A percentile compares a stretch with the other conserved stretches of the same genome.
phyloP scores from a whole-genome alignment of 495 filamentous ascomycete genomes.

The Lophiotrema nucula region DNA sequence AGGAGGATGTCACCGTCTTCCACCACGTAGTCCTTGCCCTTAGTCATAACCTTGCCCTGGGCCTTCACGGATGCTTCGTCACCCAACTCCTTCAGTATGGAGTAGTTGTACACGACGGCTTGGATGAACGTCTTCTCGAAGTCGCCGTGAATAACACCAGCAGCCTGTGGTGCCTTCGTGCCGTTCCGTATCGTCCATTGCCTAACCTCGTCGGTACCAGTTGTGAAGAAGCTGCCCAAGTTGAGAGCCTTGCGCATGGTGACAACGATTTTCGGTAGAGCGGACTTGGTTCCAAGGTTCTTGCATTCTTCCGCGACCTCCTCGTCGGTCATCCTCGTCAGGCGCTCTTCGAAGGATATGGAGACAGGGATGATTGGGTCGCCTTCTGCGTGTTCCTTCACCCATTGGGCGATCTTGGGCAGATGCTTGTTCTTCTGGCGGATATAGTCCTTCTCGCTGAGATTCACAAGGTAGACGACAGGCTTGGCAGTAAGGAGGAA shows the following conservation, averaged over 20 bases:
- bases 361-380: slow-evolving; percentile 93
- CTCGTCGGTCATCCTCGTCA: slow-evolving; percentile 75
- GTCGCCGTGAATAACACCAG: slow-evolving; percentile 97
- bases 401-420: slow-evolving; percentile 85
- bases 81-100: slow-evolving; percentile 72
- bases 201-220: slow-evolving; percentile 91
- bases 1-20: slow-evolving; percentile 63
- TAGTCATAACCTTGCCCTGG: slow-evolving; percentile 94
- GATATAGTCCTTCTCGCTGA: slow-evolving; percentile 95
- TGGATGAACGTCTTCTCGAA: slow-evolving; percentile 99
- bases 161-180: slow-evolving; percentile 94
- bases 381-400: slow-evolving; percentile 82
- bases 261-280: slow-evolving; percentile 88
- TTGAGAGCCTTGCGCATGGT: slow-evolving; percentile 91
- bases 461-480: slow-evolving; percentile 94
- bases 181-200: slow-evolving; percentile 98
- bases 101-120: slow-evolving; percentile 86
- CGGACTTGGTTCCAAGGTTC: slow-evolving; percentile 79
- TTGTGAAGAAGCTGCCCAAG: slow-evolving; percentile 95
- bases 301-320: slow-evolving; percentile 87
- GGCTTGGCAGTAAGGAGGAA: slow-evolving; percentile 96
- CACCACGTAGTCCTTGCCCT: slow-evolving; percentile 94
- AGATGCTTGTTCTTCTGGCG: slow-evolving; percentile 99
- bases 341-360: slow-evolving; percentile 85
- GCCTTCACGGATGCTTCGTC: slow-evolving; percentile 88